A percentile compares a stretch with the other conserved stretches of the same genome.
Evolutionary conservation across 345 rosid genomes (phyloP).

Genomic region (Moringa oleifera): DNA sequence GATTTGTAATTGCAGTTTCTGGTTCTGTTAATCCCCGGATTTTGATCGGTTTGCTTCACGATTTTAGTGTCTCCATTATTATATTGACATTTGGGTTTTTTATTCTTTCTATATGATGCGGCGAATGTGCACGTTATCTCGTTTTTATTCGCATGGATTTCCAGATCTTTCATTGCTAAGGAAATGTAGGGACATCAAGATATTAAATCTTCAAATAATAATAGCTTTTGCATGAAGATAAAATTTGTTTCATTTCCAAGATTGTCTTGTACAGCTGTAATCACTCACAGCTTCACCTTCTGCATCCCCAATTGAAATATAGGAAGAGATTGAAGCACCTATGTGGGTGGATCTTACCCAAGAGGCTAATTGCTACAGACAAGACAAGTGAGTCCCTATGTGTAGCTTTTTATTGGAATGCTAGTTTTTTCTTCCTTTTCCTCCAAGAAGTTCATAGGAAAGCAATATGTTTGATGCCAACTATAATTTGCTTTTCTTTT

Average conservation of each 20-base stretch:
- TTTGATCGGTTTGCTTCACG: neutral
- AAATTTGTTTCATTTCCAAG: neutral
- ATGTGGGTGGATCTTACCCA: slow-evolving; percentile 38
- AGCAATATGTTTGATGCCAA: neutral
- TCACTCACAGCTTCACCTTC: neutral
- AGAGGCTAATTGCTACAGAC: slow-evolving; percentile 17
- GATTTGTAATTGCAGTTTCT: neutral
- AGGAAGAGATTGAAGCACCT: slow-evolving; percentile 45
- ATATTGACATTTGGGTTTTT: neutral
- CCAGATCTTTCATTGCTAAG: neutral
- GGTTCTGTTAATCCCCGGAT: neutral
- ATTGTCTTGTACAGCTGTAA: neutral
- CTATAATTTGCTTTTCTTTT: neutral
- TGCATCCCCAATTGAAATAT: neutral
- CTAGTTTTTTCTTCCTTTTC: too few species aligned
- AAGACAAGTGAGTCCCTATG: slow-evolving; percentile 27
- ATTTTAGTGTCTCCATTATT: too few species aligned
- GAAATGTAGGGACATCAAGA: neutral
- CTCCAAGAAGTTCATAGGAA: neutral
- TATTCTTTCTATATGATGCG: too few species aligned
- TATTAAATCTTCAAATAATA: neutral
- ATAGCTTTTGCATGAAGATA: neutral
- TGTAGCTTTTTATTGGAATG: neutral
- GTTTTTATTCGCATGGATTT: too few species aligned
- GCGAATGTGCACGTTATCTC: too few species aligned